Base-by-base conservation (phyloP, 805 yeast species). In the Tetrapisispora fleetii region DNA sequence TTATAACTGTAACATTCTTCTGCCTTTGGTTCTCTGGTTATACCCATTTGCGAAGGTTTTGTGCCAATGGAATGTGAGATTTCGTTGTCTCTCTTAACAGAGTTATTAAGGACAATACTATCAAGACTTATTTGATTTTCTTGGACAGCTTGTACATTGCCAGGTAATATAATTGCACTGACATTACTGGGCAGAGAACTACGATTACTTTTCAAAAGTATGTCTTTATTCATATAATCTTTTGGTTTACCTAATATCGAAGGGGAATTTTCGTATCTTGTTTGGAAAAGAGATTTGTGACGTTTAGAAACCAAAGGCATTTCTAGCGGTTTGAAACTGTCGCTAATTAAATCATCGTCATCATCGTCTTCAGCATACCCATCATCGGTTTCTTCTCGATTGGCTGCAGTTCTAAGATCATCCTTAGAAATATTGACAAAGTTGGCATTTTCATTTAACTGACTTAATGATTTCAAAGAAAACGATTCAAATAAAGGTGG, bases 331-430 rank as follows among this genome's bases (percentile, higher is more conserved):
- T 49, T 46, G 14, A 11, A 28, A 22, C 50, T 52, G 35, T 45
- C 43, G 5, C 39, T 32, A 16, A 30, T 35, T 11, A 19, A 19
- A 1, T 57, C 61, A 27, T 54, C 62, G 19, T 63, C 67, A 43
- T 60, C 65, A 46, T 61, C 64, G 46, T 62, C 66, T 47, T 60
- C 66, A 0, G 57, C 59, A 45, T 60, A 60, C 19, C 64, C 66
- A 28, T 60, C 66, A 39, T 60, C 64, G 2, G 58, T 52, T 21
- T 59, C 60, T 7, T 58, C 64, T 36, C 32, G 43, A 39, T 22
- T 45, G 14, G 32, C 13, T 27, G 39, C 16, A 3, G 30, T 24
- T 38, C 37, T 28, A 18, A 30, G 21, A 9, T 17, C 21, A n/a
- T 44, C 17, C 17, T 35, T 38, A 16, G 32, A n/a, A 22, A 45